Base-by-base conservation (phyloP, 2,329 filamentous ascomycete species). In the Didymella lethalis region DNA sequence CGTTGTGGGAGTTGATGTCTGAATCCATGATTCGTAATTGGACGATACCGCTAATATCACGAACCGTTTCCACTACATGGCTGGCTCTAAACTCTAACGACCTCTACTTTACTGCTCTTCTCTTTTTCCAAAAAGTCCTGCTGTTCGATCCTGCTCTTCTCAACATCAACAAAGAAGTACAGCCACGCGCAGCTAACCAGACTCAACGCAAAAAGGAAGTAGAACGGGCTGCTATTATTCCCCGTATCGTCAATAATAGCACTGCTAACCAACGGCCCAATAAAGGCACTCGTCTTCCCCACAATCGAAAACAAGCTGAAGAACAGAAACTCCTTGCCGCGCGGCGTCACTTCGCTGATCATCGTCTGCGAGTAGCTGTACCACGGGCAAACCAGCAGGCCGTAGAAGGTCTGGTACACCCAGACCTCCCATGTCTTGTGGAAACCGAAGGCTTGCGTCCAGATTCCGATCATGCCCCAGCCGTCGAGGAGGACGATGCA, bases 341-440 rank as follows among this genome's bases (percentile, higher is more conserved):
- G 81, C 0, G 88, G 88, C 0, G 87, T 89, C 2, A 90, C 86
- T 65, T 89, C 88, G 2, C 84, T 86, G 64, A 90, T 90, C 83
- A 90, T 88, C 66, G 88, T 90, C 70, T 90, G 88, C 0, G 83
- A 86, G 74, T 90, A 90, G 47, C 85, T 86, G 73, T 90, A 90
- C 87, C 87, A 90, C 0, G 88, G 87, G 62, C 87, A 89, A 7
- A 90, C 85, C 46, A 89, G 83, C 0, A 90, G 78, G 0, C 88
- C 88, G 65, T 89, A 90, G 63, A 87, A 88, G 8, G 74, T 77
- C 53, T 79, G 77, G 57, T 78, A 80, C 3, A 74, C 67, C 82
- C 82, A 84, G 45, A 84, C 78, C 68, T 85, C 84, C 82, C 82
- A 85, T 6, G 72, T 70, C 59, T 83, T 75, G 64, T 85, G 83